phyloP scores from a whole-genome alignment of 768 basidiomycete genomes.

The Chalciporus piperatus region DNA sequence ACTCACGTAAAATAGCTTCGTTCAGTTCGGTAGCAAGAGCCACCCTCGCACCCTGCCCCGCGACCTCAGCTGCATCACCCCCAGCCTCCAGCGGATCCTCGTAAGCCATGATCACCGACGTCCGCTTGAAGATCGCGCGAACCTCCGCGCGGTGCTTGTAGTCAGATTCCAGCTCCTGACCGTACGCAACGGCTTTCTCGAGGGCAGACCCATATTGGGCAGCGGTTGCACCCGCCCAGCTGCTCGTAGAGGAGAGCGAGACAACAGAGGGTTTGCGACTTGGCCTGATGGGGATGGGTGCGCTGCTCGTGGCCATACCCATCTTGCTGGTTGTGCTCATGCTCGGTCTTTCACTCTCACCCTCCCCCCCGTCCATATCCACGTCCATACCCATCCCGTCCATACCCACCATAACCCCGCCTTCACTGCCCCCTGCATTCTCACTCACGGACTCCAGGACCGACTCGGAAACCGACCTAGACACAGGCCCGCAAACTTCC shows the following conservation, averaged over 20 bases:
- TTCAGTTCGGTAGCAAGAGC: slow-evolving; percentile 75
- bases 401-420: slow-evolving; percentile 39
- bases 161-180: slow-evolving; percentile 65
- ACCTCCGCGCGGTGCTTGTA: slow-evolving; percentile 67
- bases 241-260: slow-evolving; percentile 26
- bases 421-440: slow-evolving; percentile 36
- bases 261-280: slow-evolving; percentile 28
- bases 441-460: slow-evolving; percentile 31
- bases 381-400: slow-evolving; percentile 61
- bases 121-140: slow-evolving; percentile 63
- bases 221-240: slow-evolving; percentile 25
- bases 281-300: slow-evolving; percentile 31
- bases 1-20: slow-evolving; percentile 76
- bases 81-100: slow-evolving; percentile 68
- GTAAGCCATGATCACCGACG: slow-evolving; percentile 79
- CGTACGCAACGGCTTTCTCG: slow-evolving; percentile 68
- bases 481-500: slow-evolving; percentile 24
- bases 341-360: slow-evolving; percentile 30
- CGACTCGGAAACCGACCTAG: slow-evolving; percentile 25
- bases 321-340: slow-evolving; percentile 10
- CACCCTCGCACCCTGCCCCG: slow-evolving; percentile 63
- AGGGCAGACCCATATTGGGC: slow-evolving; percentile 56
- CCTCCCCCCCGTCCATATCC: slow-evolving; percentile 24
- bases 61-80: slow-evolving; percentile 64
- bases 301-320: slow-evolving; percentile 15